Conservation (phyloP, 192 early-diverging fungal species). For the Chytriomyces sp. region DNA sequence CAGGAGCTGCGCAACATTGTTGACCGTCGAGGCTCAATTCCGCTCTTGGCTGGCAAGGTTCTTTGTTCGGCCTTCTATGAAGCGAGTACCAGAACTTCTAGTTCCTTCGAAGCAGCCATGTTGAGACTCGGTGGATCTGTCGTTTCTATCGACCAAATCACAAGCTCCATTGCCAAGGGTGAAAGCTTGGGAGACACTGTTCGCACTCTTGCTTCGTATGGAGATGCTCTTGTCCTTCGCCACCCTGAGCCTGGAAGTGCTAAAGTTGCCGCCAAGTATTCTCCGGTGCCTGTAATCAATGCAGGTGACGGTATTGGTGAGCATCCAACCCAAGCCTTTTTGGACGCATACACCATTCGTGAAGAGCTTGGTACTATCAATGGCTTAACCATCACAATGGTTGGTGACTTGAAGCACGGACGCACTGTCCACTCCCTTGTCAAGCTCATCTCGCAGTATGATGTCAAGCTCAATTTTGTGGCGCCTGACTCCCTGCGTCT, state of each 20-base stretch:
- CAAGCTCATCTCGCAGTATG: constrained; percentile 83
- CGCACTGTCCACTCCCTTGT: constrained; percentile 97
- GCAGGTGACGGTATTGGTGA: constrained; percentile 97
- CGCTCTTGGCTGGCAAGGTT: constrained; percentile 85
- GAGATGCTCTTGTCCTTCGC: constrained; percentile 88
- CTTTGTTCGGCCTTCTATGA: constrained; percentile 97
- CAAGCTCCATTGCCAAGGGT: constrained; percentile 93
- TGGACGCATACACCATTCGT: constrained; percentile 91
- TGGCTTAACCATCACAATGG: constrained; percentile 91
- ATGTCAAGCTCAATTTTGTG: constrained; percentile 93
- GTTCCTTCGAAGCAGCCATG: constrained; percentile 96
- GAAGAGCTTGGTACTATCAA: constrained; percentile 95
- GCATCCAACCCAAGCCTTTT: constrained; percentile 97
- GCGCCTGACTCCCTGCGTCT: constrained; percentile 79
- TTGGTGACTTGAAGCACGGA: constrained; percentile 97
- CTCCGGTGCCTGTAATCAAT: constrained; percentile 91
- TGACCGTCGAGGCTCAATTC: constrained; percentile 83
- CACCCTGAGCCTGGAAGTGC: constrained; percentile 90
- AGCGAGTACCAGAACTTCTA: constrained; percentile 91
- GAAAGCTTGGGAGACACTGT: constrained; percentile 94
- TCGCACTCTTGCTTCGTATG: constrained; percentile 89
- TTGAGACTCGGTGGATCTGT: constrained; percentile 87
- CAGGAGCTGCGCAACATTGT: constrained; percentile 96
- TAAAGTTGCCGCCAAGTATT: constrained; percentile 79
- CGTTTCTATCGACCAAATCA: constrained; percentile 79